phyloP scores from a whole-genome alignment of 352 stramenopile genomes.

The Phytophthora tubulina region DNA sequence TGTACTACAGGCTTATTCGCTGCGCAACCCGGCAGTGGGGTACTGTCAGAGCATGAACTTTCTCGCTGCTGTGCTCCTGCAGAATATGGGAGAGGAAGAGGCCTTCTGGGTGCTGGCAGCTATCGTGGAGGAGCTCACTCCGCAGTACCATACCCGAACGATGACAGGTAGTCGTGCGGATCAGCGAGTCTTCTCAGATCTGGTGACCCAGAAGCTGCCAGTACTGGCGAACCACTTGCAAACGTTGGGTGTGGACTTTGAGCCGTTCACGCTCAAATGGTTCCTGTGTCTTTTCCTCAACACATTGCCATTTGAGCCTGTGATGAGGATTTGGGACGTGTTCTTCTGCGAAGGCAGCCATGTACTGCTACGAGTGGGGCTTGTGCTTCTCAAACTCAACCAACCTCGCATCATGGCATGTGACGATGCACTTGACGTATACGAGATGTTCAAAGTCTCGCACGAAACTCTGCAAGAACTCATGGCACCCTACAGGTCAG shows the following conservation, averaged over 20 bases:
- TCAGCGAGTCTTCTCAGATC: constrained; percentile 86
- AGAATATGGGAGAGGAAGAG: constrained; percentile 87
- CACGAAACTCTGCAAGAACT: constrained; percentile 67
- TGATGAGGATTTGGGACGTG: constrained; percentile 92
- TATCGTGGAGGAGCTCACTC: constrained; percentile 92
- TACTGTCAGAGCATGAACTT: constrained; percentile 95
- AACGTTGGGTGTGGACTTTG: constrained; percentile 79
- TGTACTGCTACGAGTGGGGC: constrained; percentile 85
- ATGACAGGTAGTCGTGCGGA: constrained; percentile 92
- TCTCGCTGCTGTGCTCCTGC: constrained; percentile 77
- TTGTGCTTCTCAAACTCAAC: constrained; percentile 88
- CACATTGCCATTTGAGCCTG: constrained; percentile 88
- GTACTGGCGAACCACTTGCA: constrained; percentile 76
- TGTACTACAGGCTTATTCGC: constrained; percentile 86
- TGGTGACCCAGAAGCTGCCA: constrained; percentile 90
- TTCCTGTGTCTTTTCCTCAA: constrained; percentile 95
- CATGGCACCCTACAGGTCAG: constrained; percentile 64
- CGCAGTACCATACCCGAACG: constrained; percentile 87
- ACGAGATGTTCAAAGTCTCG: constrained; percentile 86
- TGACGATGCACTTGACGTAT: constrained; percentile 81
- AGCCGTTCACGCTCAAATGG: constrained; percentile 93
- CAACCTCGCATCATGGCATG: constrained; percentile 76
- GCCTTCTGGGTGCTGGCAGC: constrained; percentile 88
- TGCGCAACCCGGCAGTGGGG: constrained; percentile 84
- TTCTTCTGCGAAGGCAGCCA: constrained; percentile 93